Conservation (phyloP, 2,329 filamentous ascomycete species). For the Chrysoporthe austroafricana region DNA sequence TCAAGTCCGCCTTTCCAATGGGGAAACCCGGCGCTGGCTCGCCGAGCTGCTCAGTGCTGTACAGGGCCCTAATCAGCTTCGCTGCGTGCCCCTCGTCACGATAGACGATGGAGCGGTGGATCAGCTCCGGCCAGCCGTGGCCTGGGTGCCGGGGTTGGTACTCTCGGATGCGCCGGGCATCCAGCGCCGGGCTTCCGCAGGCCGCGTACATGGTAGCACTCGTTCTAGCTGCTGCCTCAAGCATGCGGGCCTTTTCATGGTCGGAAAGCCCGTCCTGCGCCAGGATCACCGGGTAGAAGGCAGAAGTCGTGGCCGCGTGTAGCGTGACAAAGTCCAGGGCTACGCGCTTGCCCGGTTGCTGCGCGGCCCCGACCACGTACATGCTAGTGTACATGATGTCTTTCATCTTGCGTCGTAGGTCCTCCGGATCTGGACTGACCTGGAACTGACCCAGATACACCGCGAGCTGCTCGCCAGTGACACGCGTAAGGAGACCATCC, state of each 20-base stretch:
- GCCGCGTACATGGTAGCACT: too few species aligned
- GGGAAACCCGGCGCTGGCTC: too few species aligned
- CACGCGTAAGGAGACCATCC: too few species aligned
- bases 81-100: conserved; percentile 41
- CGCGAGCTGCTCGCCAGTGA: too few species aligned
- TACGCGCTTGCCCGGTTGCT: conserved; percentile 56
- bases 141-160: conserved; percentile 30
- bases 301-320: conserved; percentile 39
- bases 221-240: conserved; percentile 61
- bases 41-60: too few species aligned
- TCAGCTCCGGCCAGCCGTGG: conserved; percentile 37
- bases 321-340: conserved; percentile 70
- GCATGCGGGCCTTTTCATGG: conserved; percentile 56
- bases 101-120: conserved; percentile 29
- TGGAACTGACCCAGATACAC: too few species aligned
- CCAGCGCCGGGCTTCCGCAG: too few species aligned
- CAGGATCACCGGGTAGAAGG: conserved; percentile 35
- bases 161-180: conserved; percentile 25
- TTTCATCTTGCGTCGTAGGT: conserved; percentile 5
- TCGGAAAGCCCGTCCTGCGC: conserved; percentile 36
- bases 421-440: too few species aligned
- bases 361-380: conserved; percentile 40
- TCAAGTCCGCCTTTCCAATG: too few species aligned
- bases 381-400: conserved; percentile 35
- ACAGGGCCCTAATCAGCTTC: conserved; percentile 40